These are phyloP conservation scores for Calycina marina DNA, from an alignment of 2,329 filamentous ascomycete species.

Conservation along the genomic window DNA sequence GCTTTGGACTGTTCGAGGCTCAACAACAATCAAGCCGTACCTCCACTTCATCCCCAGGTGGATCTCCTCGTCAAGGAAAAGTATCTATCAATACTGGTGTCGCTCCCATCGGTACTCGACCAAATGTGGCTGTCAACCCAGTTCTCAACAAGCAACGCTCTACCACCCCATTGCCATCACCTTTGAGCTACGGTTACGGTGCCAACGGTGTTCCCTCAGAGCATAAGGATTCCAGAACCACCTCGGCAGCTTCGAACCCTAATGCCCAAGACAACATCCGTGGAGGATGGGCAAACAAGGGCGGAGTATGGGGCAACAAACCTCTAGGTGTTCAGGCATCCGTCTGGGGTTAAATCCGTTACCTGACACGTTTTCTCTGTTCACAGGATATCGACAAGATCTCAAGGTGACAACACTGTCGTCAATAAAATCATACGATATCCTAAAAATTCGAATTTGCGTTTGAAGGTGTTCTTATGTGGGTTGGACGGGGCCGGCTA, in stretches of 20 bases:
- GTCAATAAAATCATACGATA: too few species aligned
- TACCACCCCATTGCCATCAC: conserved; percentile 84
- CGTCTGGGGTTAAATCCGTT: conserved; percentile 63
- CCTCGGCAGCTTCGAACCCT: conserved; percentile 45
- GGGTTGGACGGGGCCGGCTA: too few species aligned
- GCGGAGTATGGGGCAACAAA: conserved; percentile 74
- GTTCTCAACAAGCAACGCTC: conserved; percentile 35
- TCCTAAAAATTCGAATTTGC: too few species aligned
- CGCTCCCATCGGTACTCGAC: conserved; percentile 86
- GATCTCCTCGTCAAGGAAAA: conserved; percentile 61
- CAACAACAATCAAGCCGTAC: conserved; percentile 60
- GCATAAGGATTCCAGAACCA: conserved; percentile 26
- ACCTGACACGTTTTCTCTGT: too few species aligned
- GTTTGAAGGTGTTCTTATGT: too few species aligned
- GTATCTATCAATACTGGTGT: conserved; percentile 45
- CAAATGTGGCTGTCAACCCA: conserved; percentile 22
- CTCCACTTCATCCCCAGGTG: conserved; percentile 73
- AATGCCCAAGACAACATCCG: conserved; percentile 25
- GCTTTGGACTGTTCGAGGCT: conserved; percentile 46
- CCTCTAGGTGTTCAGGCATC: conserved; percentile 79
- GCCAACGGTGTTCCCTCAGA: conserved; percentile 34
- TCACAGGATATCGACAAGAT: too few species aligned
- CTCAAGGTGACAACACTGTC: too few species aligned
- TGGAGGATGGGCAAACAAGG: conserved; percentile 60
- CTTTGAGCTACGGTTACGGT: conserved; percentile 59